Evolutionary conservation across 352 stramenopile genomes (phyloP).

Genomic region (Phytophthora ohioensis): DNA sequence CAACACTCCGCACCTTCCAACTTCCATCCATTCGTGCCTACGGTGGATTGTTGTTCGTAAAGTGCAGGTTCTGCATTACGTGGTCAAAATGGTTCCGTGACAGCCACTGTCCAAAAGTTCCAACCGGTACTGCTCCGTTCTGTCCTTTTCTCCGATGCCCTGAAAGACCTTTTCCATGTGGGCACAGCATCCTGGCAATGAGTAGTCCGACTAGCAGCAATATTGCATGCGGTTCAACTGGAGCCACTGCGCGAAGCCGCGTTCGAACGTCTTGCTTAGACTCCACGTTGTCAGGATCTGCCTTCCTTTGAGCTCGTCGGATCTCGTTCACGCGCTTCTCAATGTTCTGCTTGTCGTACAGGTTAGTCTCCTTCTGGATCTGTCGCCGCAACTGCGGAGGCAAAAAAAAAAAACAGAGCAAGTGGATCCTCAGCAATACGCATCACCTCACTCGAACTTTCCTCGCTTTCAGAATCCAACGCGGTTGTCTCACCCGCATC

Average conservation of each 20-base stretch:
- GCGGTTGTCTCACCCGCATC: no score
- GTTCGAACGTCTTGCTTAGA: background rate
- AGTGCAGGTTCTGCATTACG: conserved; percentile 8
- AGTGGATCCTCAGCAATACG: background rate
- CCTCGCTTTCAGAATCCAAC: no score
- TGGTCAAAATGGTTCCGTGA: conserved; percentile 1
- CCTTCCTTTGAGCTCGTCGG: background rate
- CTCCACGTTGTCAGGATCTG: background rate
- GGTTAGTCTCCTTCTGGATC: background rate
- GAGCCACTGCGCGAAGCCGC: background rate
- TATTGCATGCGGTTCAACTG: background rate
- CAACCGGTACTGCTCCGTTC: background rate
- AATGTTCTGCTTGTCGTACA: conserved; percentile 6
- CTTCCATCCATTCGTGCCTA: background rate
- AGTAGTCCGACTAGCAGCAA: background rate
- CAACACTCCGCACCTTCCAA: conserved; percentile 7
- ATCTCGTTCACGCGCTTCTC: background rate
- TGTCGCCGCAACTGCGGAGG: background rate
- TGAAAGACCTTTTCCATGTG: background rate
- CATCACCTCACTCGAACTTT: background rate
- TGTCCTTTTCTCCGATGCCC: background rate
- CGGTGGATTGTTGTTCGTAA: background rate
- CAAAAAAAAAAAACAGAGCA: conserved; percentile 2
- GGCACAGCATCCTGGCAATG: background rate
- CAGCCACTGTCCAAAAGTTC: background rate